These are phyloP conservation scores for Butyriboletus pseudospeciosus DNA, from an alignment of 1,284 basidiomycete genomes.

Conservation along the genomic window DNA sequence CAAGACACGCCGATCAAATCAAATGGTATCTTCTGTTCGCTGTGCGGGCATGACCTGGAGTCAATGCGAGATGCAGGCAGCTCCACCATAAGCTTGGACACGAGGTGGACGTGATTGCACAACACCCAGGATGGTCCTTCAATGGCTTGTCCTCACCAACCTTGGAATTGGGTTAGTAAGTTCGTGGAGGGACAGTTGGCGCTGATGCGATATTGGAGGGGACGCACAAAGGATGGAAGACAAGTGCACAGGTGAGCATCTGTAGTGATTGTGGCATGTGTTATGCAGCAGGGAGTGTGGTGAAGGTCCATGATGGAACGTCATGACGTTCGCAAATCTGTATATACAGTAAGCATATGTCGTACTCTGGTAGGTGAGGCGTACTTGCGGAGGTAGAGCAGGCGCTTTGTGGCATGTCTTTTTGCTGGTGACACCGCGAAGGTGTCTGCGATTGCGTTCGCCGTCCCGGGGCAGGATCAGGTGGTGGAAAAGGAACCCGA, in stretches of 20 bases:
- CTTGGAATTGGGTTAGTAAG: conserved; percentile 95
- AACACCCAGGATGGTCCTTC: conserved; percentile 70
- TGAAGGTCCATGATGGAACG: conserved; percentile 77
- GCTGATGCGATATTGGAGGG: conserved; percentile 52
- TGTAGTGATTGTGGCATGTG: conserved; percentile 72
- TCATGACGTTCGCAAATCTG: too few species aligned
- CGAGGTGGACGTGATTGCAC: conserved; percentile 65
- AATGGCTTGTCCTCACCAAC: conserved; percentile 91
- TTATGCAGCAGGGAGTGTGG: conserved; percentile 72
- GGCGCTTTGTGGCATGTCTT: conserved; percentile 86
- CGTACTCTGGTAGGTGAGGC: neutral
- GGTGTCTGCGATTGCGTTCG: too few species aligned
- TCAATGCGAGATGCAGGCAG: conserved; percentile 87
- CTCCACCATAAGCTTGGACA: conserved; percentile 77
- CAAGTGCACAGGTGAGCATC: conserved; percentile 65
- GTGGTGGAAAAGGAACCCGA: too few species aligned
- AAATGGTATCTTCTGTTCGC: neutral
- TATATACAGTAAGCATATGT: too few species aligned
- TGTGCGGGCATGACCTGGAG: conserved; percentile 40
- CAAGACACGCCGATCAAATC: too few species aligned
- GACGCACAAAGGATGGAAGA: conserved; percentile 45
- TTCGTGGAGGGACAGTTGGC: conserved; percentile 70
- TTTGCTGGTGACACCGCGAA: too few species aligned
- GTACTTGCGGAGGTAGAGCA: conserved; percentile 67
- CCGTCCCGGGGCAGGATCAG: too few species aligned